A percentile compares a stretch with the other conserved stretches of the same genome.
Conservation (phyloP, 148 eudicot genomes). For the Cornus controversa region DNA sequence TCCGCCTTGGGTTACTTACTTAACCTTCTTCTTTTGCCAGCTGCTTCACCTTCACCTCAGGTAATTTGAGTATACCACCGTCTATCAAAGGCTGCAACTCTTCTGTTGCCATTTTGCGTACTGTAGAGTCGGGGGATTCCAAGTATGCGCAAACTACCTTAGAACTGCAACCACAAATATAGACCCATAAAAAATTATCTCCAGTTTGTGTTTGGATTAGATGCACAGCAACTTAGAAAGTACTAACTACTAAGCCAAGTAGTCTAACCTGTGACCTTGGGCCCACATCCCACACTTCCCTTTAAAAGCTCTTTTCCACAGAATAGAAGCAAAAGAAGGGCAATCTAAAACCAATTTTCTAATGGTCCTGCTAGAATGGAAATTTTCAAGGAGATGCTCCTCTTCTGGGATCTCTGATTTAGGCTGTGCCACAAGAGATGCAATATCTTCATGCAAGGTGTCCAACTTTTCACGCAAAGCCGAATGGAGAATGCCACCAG, state of each 20-base stretch:
- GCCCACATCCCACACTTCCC: conserved; percentile 74
- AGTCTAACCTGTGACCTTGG: conserved; percentile 78
- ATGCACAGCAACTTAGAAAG: neutral
- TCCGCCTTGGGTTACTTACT: conserved; percentile 5
- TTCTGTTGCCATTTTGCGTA: conserved; percentile 48
- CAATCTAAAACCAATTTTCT: conserved; percentile 78
- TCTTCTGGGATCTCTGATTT: conserved; percentile 59
- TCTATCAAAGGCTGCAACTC: conserved; percentile 76
- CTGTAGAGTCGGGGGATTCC: conserved; percentile 55
- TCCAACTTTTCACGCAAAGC: conserved; percentile 53
- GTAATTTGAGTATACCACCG: conserved; percentile 52
- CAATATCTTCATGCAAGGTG: conserved; percentile 54
- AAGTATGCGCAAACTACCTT: conserved; percentile 71
- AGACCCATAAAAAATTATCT: conserved; percentile 3
- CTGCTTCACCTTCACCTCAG: conserved; percentile 35
- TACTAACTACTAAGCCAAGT: neutral
- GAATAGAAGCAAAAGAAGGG: conserved; percentile 66
- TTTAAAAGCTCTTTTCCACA: conserved; percentile 74
- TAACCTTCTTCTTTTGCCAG: conserved; percentile 19
- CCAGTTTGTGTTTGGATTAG: neutral
- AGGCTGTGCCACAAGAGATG: conserved; percentile 61
- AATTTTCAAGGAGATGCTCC: conserved; percentile 78
- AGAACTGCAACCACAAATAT: conserved; percentile 36
- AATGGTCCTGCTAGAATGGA: conserved; percentile 83
- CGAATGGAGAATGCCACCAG: conserved; percentile 67